phyloP scores from a whole-genome alignment of 2,329 filamentous ascomycete genomes.

The Phaeoacremonium minimum region DNA sequence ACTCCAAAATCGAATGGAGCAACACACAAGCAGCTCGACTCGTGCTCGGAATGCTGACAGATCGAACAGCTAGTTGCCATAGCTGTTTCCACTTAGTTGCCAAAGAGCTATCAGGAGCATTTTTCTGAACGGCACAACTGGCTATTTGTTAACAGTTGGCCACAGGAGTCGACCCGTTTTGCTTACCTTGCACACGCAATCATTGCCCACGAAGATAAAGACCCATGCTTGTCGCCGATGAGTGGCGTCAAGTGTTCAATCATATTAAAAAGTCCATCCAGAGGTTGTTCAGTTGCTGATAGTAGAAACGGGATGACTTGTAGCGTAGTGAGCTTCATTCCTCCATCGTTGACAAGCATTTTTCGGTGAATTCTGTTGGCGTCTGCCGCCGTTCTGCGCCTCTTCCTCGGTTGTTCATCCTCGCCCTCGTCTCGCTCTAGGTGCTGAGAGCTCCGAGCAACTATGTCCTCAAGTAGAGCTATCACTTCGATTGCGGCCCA shows the following conservation, averaged over 20 bases:
- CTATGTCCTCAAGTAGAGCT: constrained; percentile 50
- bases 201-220: constrained; percentile 75
- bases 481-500: constrained; percentile 58
- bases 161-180: no score
- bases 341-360: constrained; percentile 37
- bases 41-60: constrained; percentile 63
- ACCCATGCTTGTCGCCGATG: constrained; percentile 65
- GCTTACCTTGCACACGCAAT: constrained; percentile 73
- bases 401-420: constrained; percentile 50
- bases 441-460: constrained; percentile 22
- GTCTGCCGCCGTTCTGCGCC: constrained; percentile 35
- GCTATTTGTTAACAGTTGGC: no score
- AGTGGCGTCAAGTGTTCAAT: constrained; percentile 54
- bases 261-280: constrained; percentile 49
- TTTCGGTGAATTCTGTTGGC: constrained; percentile 44
- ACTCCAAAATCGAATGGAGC: constrained; percentile 63
- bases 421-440: constrained; percentile 18
- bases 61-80: constrained; percentile 72
- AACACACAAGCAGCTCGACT: constrained; percentile 76
- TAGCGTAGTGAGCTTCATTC: constrained; percentile 45
- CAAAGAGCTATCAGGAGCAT: constrained; percentile 33
- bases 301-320: constrained; percentile 57
- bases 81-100: constrained; percentile 60
- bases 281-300: constrained; percentile 35
- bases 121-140: constrained; percentile 41